Base-by-base conservation (phyloP, 805 yeast genomes). In the Starmerella riodocensis region DNA sequence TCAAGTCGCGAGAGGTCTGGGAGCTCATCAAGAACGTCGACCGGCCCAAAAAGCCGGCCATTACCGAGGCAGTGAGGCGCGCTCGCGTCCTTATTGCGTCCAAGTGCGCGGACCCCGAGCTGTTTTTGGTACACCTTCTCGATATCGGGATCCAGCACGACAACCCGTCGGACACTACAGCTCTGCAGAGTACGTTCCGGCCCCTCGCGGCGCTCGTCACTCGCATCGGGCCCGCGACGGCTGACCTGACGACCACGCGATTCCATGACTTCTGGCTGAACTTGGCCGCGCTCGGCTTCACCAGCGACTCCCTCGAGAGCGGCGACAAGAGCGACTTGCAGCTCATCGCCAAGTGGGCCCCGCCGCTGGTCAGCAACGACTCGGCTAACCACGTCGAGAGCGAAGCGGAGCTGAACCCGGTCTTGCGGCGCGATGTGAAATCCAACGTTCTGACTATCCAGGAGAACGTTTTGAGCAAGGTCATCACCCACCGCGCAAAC, bases 191-290 rank as follows among this genome's bases (percentile, higher is more conserved):
- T 11, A 71, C 72, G 46, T 64, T 91, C 40, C 69, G 65, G 29
- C 94, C 95, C 0, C 65, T 88, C 43, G 91, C 96, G 0, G 66
- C 65, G 19, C 59, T 86, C 29, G 34, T 34, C 14, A 9, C 29
- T 7, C 53, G 13, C 32, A 50, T 52, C 57, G 32, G 21, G 4
- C 41, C 37, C 5, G 14, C 53, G 7, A 25, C 29, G 17, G 73
- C 77, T 46, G 71, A 72, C 29, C 63, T 62, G 2, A 62, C 74
- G 1, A 62, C 74, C 34, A 67, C 70, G 33, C 63, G 76, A 43
- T 83, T 88, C 64, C 71, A 93, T 53, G 80, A 91, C 58, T 74
- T 84, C 32, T 91, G 99, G 99, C 84, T 83, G 58, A 91, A 88
- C 53, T 66, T 91, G 68, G 88, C 78, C 4, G 80, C 86, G 21